Evolutionary conservation across 1,139 yeast genomes (phyloP), one percentile per base, ranked within the genome.

Genomic region (Saccharomyces hybrid): DNA sequence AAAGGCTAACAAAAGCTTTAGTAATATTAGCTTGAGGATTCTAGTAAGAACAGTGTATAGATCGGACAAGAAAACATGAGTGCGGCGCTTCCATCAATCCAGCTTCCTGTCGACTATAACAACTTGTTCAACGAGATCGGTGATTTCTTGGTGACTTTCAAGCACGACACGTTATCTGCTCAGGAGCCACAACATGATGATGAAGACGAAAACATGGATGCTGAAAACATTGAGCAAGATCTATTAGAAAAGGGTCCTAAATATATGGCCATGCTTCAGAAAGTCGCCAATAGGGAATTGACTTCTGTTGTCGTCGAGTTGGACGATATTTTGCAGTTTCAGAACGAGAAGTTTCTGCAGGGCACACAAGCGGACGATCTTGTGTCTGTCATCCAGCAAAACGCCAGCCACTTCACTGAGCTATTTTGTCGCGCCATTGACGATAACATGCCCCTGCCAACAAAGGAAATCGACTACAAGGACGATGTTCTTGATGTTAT

Each of bases 401-500:
- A 95, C 70, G 82, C 98, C 1, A 76, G 83, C 62, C 87, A 89
- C 63, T 93, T 85, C 64, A 72, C 83, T 41, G 98, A 91, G 63
- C 69, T 93, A 41, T 87, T 93, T 67, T 79, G 89, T 54, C 74
- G 76, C 48, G 85, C 83, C 8, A 81, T 88, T 50, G 99, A 95
- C 71, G 83, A 82, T 53, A 72, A 88, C 55, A 81, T 93, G 82
- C 99, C 99, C 0, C 89, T 97, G 25, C 84, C 95, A 2, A 72
- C 73, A 20, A 78, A 76, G 54, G 93, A 88, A 60, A 76, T 91
- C 53, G 75, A 84, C 50, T 88, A 87, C 70, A 83, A 84, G 62
- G 97, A 90, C 68, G 96, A 89, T 62, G 98, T 93, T 9, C 75
- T 95, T 63, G 99, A 95, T 67, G 96, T 93, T 56, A 89, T 95